phyloP scores from a whole-genome alignment of 129 eudicot species.

The Saussurea involucrata region DNA sequence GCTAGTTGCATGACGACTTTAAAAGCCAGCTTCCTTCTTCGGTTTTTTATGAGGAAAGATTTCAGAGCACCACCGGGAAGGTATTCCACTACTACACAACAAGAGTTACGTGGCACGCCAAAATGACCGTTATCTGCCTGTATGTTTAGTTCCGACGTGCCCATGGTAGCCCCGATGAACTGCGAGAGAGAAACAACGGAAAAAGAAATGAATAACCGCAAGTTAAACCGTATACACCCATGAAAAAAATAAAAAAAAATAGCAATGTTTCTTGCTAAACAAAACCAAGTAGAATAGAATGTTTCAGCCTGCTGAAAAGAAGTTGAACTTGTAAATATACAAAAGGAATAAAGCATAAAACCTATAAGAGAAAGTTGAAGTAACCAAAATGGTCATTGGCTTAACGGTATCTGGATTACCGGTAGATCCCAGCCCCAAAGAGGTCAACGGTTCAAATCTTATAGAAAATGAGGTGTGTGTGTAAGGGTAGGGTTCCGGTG shows the following conservation, averaged over 20 bases:
- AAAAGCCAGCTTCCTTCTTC: slow-evolving; percentile 79
- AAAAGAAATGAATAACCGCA: neutral
- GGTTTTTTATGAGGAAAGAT: slow-evolving; percentile 71
- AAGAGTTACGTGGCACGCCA: slow-evolving; percentile 67
- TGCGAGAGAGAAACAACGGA: slow-evolving; percentile 24
- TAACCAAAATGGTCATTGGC: no score
- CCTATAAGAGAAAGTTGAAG: no score
- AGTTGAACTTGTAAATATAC: neutral
- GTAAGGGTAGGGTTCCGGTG: no score
- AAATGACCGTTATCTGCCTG: slow-evolving; percentile 71
- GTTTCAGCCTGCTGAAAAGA: neutral
- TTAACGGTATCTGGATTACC: no score
- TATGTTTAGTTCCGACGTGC: slow-evolving; percentile 68
- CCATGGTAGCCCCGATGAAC: slow-evolving; percentile 95
- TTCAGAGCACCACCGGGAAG: slow-evolving; percentile 89
- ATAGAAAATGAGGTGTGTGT: neutral
- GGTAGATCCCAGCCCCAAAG: neutral
- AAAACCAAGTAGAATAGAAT: neutral
- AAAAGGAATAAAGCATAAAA: no score
- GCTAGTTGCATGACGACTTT: slow-evolving; percentile 83
- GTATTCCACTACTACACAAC: slow-evolving; percentile 90
- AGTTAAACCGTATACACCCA: neutral
- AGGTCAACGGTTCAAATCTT: neutral
- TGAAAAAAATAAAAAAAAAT: neutral
- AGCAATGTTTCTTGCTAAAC: neutral